Conservation (phyloP, 805 yeast genomes). For the Pichia deserticola region DNA sequence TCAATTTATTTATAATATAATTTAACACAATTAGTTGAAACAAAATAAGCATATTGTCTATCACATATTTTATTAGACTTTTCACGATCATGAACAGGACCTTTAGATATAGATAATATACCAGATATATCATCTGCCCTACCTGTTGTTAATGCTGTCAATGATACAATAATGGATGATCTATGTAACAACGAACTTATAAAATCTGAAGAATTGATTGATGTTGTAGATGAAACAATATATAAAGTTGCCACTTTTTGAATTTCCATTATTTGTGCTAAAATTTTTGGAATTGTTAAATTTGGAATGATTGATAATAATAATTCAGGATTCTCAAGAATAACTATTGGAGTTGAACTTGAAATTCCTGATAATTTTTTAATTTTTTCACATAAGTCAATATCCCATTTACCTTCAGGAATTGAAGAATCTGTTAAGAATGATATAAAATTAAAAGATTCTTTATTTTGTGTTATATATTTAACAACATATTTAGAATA, state of each 20-base stretch:
- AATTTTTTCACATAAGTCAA: no score
- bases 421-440: constrained; percentile 26
- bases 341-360: constrained; percentile 11
- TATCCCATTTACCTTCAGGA: constrained; percentile 24
- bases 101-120: constrained; percentile 50
- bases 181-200: constrained; percentile 33
- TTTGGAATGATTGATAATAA: constrained; percentile 15
- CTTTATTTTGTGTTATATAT: constrained; percentile 4
- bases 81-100: constrained; percentile 23
- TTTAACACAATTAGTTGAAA: constrained; percentile 4
- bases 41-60: constrained; percentile 5
- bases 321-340: constrained; percentile 26
- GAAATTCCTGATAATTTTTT: no score
- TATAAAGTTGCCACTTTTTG: constrained; percentile 35
- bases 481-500: constrained; percentile 3
- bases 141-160: constrained; percentile 70
- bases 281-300: constrained; percentile 8
- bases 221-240: constrained; percentile 22
- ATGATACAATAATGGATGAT: constrained; percentile 43
- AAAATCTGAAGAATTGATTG: not conserved
- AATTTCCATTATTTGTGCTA: constrained; percentile 13
- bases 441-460: constrained; percentile 32
- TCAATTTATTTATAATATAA: constrained; percentile 2
- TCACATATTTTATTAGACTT: not conserved
- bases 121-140: constrained; percentile 82